Evolutionary conservation across 2,329 filamentous ascomycete species (phyloP).

Genomic region (Penicillium vulpinum): DNA sequence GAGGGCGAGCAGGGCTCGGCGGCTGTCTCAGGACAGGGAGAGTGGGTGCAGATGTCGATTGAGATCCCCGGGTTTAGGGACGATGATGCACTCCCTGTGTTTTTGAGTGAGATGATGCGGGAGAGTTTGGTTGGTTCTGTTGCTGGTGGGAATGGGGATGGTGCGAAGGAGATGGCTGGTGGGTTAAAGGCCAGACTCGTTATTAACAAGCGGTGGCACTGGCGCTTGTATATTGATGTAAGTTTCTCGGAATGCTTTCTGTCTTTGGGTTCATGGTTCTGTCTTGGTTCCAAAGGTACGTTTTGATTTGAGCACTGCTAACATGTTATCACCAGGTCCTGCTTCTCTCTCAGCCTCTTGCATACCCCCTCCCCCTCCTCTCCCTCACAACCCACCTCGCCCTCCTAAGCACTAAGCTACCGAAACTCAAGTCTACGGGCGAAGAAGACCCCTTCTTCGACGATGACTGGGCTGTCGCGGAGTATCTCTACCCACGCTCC

Average conservation of each 20-base stretch:
- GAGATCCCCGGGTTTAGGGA: constrained; percentile 90
- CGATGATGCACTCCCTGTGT: constrained; percentile 86
- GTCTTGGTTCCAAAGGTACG: no score
- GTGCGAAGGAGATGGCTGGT: constrained; percentile 60
- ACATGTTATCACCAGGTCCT: constrained; percentile 63
- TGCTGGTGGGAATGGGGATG: constrained; percentile 72
- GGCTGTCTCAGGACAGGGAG: constrained; percentile 51
- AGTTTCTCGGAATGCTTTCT: neutral
- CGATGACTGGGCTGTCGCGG: constrained; percentile 90
- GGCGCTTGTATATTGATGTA: constrained; percentile 94
- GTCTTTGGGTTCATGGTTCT: neutral
- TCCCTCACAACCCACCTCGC: constrained; percentile 93
- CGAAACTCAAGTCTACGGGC: constrained; percentile 78
- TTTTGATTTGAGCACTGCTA: neutral
- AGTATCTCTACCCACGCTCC: constrained; percentile 68
- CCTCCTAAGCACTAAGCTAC: constrained; percentile 81
- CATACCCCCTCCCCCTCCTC: constrained; percentile 88
- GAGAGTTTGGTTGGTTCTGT: constrained; percentile 75
- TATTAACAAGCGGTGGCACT: constrained; percentile 92
- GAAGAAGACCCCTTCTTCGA: constrained; percentile 98
- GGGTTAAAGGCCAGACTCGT: constrained; percentile 68
- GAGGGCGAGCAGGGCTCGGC: constrained; percentile 29
- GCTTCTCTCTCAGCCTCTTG: constrained; percentile 86
- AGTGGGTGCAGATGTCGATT: constrained; percentile 86
- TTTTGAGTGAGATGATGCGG: constrained; percentile 80